Evolutionary conservation across 2,329 filamentous ascomycete genomes (phyloP).

Genomic region (Neonectria hederae): DNA sequence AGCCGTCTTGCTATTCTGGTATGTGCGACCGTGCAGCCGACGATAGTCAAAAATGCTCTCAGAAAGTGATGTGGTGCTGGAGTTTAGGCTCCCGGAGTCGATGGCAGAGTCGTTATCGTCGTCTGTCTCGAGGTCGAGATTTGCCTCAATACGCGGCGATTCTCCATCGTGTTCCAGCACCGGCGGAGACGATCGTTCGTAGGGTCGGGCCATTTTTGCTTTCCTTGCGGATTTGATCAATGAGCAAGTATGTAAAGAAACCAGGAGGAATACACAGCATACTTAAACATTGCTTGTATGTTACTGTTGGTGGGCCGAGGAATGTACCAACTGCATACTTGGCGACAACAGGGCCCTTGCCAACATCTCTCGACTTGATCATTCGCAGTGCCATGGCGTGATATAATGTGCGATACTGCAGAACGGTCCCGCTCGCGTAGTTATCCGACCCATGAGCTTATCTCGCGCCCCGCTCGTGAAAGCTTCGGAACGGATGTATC

Average conservation of each 20-base stretch:
- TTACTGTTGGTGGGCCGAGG: neutral
- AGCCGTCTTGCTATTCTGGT: slow-evolving; percentile 41
- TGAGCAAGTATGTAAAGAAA: neutral
- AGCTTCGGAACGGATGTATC: neutral
- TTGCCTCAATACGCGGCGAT: slow-evolving; percentile 1
- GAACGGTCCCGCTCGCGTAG: neutral
- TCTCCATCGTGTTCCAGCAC: neutral
- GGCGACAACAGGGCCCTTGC: neutral
- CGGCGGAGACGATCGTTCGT: neutral
- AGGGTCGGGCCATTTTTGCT: neutral
- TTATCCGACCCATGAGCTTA: neutral
- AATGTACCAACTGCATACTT: neutral
- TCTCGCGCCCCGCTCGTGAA: neutral
- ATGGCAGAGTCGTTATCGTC: slow-evolving; percentile 7
- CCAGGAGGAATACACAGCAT: neutral
- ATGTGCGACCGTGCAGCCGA: slow-evolving; percentile 45
- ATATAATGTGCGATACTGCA: neutral
- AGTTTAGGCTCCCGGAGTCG: slow-evolving; percentile 26
- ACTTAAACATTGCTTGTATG: neutral
- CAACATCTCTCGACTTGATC: neutral
- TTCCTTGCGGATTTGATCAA: no score
- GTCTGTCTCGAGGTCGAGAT: neutral
- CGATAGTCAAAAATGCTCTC: slow-evolving; percentile 48
- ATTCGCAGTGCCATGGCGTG: neutral
- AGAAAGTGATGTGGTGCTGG: slow-evolving; percentile 46